Evolutionary conservation across 345 rosid species (phyloP), one percentile per base, ranked within the genome.

Genomic region (Bretschneidera sinensis): DNA sequence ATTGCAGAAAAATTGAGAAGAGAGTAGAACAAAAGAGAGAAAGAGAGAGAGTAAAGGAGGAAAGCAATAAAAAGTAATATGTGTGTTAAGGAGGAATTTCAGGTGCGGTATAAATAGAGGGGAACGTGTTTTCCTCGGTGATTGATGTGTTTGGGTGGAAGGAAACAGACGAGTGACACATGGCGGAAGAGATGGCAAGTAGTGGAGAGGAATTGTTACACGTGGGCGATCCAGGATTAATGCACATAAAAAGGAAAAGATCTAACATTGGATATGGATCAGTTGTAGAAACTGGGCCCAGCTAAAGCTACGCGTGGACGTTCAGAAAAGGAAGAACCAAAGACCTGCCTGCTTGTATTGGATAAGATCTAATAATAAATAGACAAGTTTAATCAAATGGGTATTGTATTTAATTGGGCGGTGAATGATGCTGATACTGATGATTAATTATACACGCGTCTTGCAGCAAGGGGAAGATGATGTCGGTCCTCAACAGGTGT

Each of bases 251-350:
- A n/a, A n/a, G n/a, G n/a, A n/a, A n/a, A n/a, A n/a, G n/a, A n/a
- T n/a, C 18, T 28, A 34, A 51, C 17, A 21, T 17, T 25, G 21
- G 98, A 92, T 62, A 87, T 96, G 98, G 98, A 92, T 72, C 33
- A 22, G 20, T n/a, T 13, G 1, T 5, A 24, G 17, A 6, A 22
- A 47, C 19, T 47, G 50, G 6, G 18, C 17, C 18, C 0, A 2
- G 1, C 1, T 0, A 0, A 4, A 19, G 8, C 20, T 48, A 2
- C n/a, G 63, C 54, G 2, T 1, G 22, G 11, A 11, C n/a, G n/a
- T n/a, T n/a, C n/a, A n/a, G n/a, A n/a, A n/a, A n/a, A n/a, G n/a
- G n/a, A n/a, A n/a, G n/a, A n/a, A n/a, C n/a, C n/a, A n/a, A n/a
- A n/a, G n/a, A n/a, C n/a, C n/a, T n/a, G n/a, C n/a, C n/a, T n/a